Evolutionary conservation across 75 land plant genomes (phyloP), one percentile per base, ranked within the genome.

Genomic region (Cryptomeria japonica): DNA sequence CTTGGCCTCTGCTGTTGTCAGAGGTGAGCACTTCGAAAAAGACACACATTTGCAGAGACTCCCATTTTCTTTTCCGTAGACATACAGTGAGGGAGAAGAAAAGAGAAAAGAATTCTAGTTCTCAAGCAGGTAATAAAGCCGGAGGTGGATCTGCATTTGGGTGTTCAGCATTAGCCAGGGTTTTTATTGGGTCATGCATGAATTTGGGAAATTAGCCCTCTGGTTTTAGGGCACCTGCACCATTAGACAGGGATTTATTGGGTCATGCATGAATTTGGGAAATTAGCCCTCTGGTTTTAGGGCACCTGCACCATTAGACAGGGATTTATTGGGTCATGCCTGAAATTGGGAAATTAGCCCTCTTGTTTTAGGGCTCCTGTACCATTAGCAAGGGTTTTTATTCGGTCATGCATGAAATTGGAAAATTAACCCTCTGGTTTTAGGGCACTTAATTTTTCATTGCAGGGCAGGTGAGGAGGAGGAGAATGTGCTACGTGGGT

Each of bases 401-500:
- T n/a, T n/a, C 51, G 84, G 84, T 82, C n/a, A 82, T 11, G 51
- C n/a, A 9, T 46, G 84, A 13, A 75, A 46, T 44, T 82, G 84
- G 47, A 15, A 12, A 0, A n/a, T 44, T 46, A 46, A 51, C 12
- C 83, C 83, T 80, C 25, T 4, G 47, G 28, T 80, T 80, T 47
- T 41, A 80, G 49, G 83, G 46, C 31, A 42, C 83, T 32, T 80
- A 49, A 42, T 1, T 2, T 9, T 80, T 80, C 3, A 32, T 34
- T 42, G 47, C 3, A 82, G 51, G 84, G 51, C 13, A 80, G 46
- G 4, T 22, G 31, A 13, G 82, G 44, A 79, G 46, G 28, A 79
- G 44, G 70, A 82, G 32, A n/a, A 82, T 82, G 84, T 82, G 84
- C 15, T 82, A 82, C 84, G 84, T 82, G 84, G 84, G 84, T 82